These are phyloP conservation scores for Hysterangium stoloniferum DNA, from an alignment of 768 basidiomycete species.

Conservation along the genomic window DNA sequence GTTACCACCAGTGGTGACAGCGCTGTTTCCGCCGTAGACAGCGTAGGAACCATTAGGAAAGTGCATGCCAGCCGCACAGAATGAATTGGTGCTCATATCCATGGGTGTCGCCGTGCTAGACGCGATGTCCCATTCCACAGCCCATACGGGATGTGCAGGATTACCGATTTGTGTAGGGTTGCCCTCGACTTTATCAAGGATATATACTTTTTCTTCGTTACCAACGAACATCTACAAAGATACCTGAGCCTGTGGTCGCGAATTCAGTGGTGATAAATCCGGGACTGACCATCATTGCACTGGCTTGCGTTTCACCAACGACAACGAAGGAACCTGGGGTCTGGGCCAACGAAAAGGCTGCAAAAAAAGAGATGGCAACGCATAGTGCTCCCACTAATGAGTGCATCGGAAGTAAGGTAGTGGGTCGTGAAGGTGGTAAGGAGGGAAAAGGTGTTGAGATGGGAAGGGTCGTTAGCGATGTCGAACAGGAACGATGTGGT, in stretches of 20 bases:
- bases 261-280: not conserved
- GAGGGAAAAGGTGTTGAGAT: too few relatives aligned
- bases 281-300: slow-evolving; percentile 50
- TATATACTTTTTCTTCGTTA: slow-evolving; percentile 73
- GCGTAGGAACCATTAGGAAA: slow-evolving; percentile 71
- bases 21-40: slow-evolving; percentile 74
- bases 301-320: slow-evolving; percentile 41
- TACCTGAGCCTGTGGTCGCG: not conserved
- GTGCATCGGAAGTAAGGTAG: not conserved
- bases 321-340: slow-evolving; percentile 36
- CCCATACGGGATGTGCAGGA: slow-evolving; percentile 72
- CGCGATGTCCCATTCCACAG: slow-evolving; percentile 61
- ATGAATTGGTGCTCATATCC: slow-evolving; percentile 66
- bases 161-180: slow-evolving; percentile 53
- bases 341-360: not conserved
- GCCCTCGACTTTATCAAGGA: slow-evolving; percentile 85
- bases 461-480: not conserved
- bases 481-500: not conserved
- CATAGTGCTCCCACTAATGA: slow-evolving; percentile 8
- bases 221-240: slow-evolving; percentile 66
- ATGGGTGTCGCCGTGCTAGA: slow-evolving; percentile 53
- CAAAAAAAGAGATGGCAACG: slow-evolving; percentile 5
- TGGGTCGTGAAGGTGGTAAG: too few relatives aligned
- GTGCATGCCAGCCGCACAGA: slow-evolving; percentile 80
- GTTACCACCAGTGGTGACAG: slow-evolving; percentile 57